Conservation (phyloP, 2,329 filamentous ascomycete species). For the Pseudocercospora macadamiae region DNA sequence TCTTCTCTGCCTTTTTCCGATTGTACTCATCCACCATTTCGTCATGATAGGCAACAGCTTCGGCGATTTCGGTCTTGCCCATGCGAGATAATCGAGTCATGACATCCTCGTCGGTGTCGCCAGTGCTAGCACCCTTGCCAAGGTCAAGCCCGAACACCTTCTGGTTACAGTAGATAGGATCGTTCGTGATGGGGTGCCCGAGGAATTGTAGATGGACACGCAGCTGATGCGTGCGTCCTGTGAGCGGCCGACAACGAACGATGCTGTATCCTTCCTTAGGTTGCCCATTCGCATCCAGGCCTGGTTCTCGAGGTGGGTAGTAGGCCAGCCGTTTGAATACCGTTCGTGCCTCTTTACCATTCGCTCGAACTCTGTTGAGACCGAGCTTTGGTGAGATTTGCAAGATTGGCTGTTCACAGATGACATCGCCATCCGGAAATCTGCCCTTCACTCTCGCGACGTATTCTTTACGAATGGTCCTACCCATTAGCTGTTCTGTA, state of each 20-base stretch:
- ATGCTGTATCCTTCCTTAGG: constrained; percentile 74
- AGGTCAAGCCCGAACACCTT: constrained; percentile 85
- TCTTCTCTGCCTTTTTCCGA: constrained; percentile 86
- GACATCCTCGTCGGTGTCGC: constrained; percentile 83
- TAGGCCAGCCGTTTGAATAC: constrained; percentile 94
- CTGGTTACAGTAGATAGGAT: constrained; percentile 95
- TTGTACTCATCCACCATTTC: constrained; percentile 91
- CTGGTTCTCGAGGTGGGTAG: constrained; percentile 60
- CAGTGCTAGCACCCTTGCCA: constrained; percentile 67
- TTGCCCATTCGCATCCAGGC: constrained; percentile 22
- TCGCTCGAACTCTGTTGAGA: constrained; percentile 89
- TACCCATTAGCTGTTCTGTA: constrained; percentile 72
- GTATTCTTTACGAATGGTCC: constrained; percentile 93
- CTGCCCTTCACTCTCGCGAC: constrained; percentile 86
- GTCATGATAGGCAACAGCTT: constrained; percentile 90
- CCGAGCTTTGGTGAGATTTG: constrained; percentile 94
- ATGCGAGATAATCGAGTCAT: constrained; percentile 83
- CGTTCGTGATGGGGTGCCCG: constrained; percentile 93
- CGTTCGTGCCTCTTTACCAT: constrained; percentile 85
- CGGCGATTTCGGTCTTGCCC: constrained; percentile 91
- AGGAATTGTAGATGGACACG: constrained; percentile 93
- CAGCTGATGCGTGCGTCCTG: constrained; percentile 91
- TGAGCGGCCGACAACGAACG: constrained; percentile 89
- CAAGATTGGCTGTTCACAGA: constrained; percentile 92
- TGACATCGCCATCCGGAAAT: constrained; percentile 87